Conservation (phyloP, 495 filamentous ascomycete genomes). For the Sabuloglossum arenarium region DNA sequence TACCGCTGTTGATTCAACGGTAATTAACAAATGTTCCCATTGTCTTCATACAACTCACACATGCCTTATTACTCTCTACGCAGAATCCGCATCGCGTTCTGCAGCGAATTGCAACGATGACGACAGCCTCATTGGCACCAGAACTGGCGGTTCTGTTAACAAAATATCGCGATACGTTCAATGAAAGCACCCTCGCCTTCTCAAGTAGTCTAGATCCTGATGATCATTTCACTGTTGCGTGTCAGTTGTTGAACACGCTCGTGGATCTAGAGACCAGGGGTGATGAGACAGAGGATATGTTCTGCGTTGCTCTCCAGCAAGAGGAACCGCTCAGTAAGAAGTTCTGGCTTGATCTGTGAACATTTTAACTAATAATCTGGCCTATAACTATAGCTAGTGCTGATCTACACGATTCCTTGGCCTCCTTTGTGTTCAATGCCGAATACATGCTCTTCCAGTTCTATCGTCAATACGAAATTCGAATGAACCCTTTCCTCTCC, state of each 20-base stretch:
- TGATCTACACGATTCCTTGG: background rate
- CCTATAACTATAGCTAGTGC: background rate
- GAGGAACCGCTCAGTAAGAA: background rate
- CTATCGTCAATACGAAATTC: constrained; percentile 11
- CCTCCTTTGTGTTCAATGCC: constrained; percentile 15
- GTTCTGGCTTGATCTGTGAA: background rate
- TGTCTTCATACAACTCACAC: background rate
- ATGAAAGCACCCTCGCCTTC: background rate
- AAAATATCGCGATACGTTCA: background rate
- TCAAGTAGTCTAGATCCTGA: background rate
- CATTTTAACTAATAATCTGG: background rate
- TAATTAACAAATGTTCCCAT: background rate
- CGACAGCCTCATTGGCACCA: background rate
- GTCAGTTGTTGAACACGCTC: background rate
- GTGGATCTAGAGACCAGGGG: background rate
- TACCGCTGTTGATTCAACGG: background rate
- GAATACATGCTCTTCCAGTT: constrained; percentile 15
- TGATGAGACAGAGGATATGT: background rate
- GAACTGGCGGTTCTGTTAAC: background rate
- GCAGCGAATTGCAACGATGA: background rate
- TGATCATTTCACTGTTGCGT: background rate
- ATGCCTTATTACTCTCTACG: background rate
- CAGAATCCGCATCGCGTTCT: background rate
- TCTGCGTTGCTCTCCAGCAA: background rate
- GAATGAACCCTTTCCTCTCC: constrained; percentile 20